Evolutionary conservation across 208 protist species (phyloP).

Genomic region (Trypanosoma melophagium): DNA sequence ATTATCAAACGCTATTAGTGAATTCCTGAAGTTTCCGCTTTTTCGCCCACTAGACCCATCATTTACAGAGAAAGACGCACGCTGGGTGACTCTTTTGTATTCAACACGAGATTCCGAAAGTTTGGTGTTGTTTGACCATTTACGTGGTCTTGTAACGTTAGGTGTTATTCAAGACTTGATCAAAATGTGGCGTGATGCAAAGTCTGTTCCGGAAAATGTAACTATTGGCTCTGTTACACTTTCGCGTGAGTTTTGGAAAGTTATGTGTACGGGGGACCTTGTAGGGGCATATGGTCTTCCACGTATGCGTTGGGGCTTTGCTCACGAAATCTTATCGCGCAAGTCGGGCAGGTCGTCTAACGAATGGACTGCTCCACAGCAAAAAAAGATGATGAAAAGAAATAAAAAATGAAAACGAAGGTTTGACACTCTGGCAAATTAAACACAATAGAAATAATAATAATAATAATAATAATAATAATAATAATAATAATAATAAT

Average conservation of each 20-base stretch:
- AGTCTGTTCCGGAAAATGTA: slow-evolving; percentile 38
- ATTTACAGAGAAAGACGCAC: slow-evolving; percentile 68
- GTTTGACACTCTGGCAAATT: background rate
- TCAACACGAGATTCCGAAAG: slow-evolving; percentile 37
- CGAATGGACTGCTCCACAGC: too few relatives aligned
- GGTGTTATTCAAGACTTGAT: slow-evolving; percentile 42
- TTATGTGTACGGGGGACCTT: slow-evolving; percentile 58
- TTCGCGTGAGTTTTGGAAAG: slow-evolving; percentile 57
- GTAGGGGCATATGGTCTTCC: slow-evolving; percentile 65
- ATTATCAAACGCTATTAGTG: slow-evolving; percentile 62
- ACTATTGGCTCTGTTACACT: slow-evolving; percentile 42
- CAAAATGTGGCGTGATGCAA: slow-evolving; percentile 33
- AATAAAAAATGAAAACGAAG: background rate
- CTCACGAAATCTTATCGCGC: slow-evolving; percentile 9
- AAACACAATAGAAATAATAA: background rate
- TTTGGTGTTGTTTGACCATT: slow-evolving; percentile 37
- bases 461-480: slow-evolving; percentile 1
- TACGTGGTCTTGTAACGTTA: slow-evolving; percentile 49
- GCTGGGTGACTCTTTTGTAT: slow-evolving; percentile 71
- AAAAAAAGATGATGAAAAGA: background rate
- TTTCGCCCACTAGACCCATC: slow-evolving; percentile 64
- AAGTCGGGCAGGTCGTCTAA: slow-evolving; percentile 8
- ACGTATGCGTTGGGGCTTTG: slow-evolving; percentile 41
- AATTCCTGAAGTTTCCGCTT: slow-evolving; percentile 51
- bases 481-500: slow-evolving; percentile 4